These are phyloP conservation scores for Saturnispora hagleri DNA, from an alignment of 805 yeast species.

Conservation along the genomic window DNA sequence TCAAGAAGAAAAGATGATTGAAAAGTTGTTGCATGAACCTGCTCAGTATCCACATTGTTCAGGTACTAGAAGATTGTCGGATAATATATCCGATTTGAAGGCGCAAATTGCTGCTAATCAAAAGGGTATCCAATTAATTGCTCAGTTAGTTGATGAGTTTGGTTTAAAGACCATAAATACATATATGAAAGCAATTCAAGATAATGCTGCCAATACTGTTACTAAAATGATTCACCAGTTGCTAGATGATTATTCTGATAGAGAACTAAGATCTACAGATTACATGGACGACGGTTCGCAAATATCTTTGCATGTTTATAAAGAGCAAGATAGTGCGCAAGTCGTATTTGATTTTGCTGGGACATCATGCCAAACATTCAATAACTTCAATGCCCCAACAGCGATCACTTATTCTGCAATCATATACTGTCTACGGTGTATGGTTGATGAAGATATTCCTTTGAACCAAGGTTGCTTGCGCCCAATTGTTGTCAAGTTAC, in stretches of 20 bases:
- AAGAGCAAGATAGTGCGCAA: conserved; percentile 36
- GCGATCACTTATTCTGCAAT: conserved; percentile 88
- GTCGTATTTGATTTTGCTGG: conserved; percentile 80
- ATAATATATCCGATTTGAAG: conserved; percentile 74
- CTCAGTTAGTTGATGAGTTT: conserved; percentile 52
- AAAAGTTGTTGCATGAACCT: conserved; percentile 58
- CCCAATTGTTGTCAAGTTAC: conserved; percentile 64
- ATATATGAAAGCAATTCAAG: conserved; percentile 78
- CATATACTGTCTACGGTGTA: conserved; percentile 74
- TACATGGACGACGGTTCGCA: conserved; percentile 76
- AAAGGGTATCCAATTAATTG: conserved; percentile 66
- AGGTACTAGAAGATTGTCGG: conserved; percentile 77
- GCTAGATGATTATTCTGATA: conserved; percentile 33
- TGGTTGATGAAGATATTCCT: conserved; percentile 83
- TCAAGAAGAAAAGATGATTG: conserved; percentile 59
- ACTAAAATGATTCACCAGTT: conserved; percentile 39
- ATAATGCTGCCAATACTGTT: conserved; percentile 70
- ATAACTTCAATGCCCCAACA: conserved; percentile 86
- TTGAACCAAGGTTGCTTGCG: conserved; percentile 85
- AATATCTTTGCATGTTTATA: conserved; percentile 44
- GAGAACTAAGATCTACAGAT: conserved; percentile 45
- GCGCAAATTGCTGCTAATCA: conserved; percentile 87
- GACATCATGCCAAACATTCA: conserved; percentile 79
- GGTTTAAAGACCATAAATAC: conserved; percentile 48
- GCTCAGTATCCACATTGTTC: conserved; percentile 78